A percentile compares a stretch with the other conserved stretches of the same genome.
phyloP scores from a whole-genome alignment of 2,329 filamentous ascomycete species.

The Zopfia rhizophila region DNA sequence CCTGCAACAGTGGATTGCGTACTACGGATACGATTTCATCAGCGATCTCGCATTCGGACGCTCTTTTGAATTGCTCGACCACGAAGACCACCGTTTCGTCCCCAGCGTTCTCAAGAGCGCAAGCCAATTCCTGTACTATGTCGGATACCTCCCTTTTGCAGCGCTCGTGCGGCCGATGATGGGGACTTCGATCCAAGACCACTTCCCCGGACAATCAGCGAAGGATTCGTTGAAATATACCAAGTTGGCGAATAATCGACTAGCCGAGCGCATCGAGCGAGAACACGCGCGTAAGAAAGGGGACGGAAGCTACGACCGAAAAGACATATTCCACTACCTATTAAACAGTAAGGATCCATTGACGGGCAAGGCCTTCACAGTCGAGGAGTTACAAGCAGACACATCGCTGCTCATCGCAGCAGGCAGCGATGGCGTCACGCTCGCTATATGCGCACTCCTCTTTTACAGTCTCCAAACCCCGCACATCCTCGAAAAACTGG shows the following conservation, averaged over 20 bases:
- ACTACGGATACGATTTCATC: slow-evolving; percentile 10
- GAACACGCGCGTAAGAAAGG: not conserved
- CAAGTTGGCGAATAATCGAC: not conserved
- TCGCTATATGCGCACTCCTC: not conserved
- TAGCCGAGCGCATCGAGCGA: slow-evolving; percentile 6
- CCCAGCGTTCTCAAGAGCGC: slow-evolving; percentile 3
- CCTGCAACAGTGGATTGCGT: slow-evolving; percentile 1
- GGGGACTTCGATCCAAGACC: slow-evolving; percentile 3
- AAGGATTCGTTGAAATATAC: slow-evolving; percentile 7
- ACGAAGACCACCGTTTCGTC: slow-evolving; percentile 6
- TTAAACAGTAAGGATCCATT: not conserved
- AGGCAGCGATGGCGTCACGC: slow-evolving; percentile 5
- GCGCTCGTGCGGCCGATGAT: slow-evolving; percentile 3
- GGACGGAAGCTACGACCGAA: not conserved
- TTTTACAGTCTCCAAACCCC: slow-evolving; percentile 11
- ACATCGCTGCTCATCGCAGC: slow-evolving; percentile 4
- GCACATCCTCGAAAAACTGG: not conserved
- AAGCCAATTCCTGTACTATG: slow-evolving; percentile 10
- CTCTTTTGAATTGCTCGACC: slow-evolving; percentile 3
- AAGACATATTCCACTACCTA: slow-evolving; percentile 12
- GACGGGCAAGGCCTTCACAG: slow-evolving; percentile 1
- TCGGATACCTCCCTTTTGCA: slow-evolving; percentile 13
- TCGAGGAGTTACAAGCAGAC: slow-evolving; percentile 9
- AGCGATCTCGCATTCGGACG: slow-evolving; percentile 2
- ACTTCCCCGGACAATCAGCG: slow-evolving; percentile 3